Base-by-base conservation (phyloP, 1,284 basidiomycete genomes). In the Austropuccinia psidii region DNA sequence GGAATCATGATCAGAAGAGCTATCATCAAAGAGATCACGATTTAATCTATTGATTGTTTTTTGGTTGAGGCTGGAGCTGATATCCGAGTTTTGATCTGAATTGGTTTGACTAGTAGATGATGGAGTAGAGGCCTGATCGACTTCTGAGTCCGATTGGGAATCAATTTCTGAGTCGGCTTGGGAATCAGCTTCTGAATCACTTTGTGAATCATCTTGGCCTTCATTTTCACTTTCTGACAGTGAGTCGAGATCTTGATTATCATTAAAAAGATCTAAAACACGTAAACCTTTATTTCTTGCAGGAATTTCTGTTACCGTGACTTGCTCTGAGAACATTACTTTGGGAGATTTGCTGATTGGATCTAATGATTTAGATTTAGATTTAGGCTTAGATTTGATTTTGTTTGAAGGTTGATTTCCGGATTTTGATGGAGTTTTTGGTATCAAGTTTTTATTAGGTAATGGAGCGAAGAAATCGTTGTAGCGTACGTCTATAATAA, bases 1-100 rank as follows among this genome's bases (percentile, higher is more conserved):
- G 11, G 77, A 78, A 24, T 76, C 78, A 7, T 79, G 81, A 19
- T 83, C 83, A 31, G 83, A 82, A 41, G 83, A 83, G 55, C 83
- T 84, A 65, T 84, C 84, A 21, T 82, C 83, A 68, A 86, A 85
- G 33, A 86, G 80, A 75, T 85, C 84, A 3, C 80, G 81, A 66
- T 83, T 84, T 66, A 85, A 80, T 2, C 84, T 80, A 33, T 80
- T 78, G 74, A 85, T 85, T 31, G 82, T 82, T 66, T 81, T 79
- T 58, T 80, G 76, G 37, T 78, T 74, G 77, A 8, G 77, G 79
- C 41, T 77, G 76, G n/a, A n/a, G 45, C 75, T 73, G 67, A 55
- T 3, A 74, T 76, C 29, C 76, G 77, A 6, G 1, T 80, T 79
- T 6, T 77, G 78, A 15, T 78, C 79, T 6, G 75, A 75, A 1